Base-by-base conservation (phyloP, 1,284 basidiomycete genomes). In the Neonothopanus nambi region DNA sequence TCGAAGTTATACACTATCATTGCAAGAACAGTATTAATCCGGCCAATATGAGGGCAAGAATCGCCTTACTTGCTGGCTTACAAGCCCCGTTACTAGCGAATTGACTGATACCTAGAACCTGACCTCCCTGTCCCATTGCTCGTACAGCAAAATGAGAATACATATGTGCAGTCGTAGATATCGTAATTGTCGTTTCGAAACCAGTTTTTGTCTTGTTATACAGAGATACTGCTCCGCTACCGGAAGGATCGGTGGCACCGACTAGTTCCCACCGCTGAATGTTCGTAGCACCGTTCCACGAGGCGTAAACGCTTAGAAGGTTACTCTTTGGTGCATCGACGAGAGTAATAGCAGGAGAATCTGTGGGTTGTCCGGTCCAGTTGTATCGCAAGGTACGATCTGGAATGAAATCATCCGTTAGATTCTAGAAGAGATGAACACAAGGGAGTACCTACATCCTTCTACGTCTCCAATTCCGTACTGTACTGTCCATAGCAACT, bases 261-360 rank as follows among this genome's bases (percentile, higher is more conserved):
- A 51, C 23, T 33, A 55, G 43, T 18, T 55, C 54, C 54, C 54
- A 51, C 11, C 39, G 24, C 20, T 21, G 20, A 8, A 47, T 55
- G n/a, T 55, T 41, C 20, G 54, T 55, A 5, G 48, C 48, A 3
- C 54, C 48, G 17, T 55, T 55, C 54, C 54, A 55, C 5, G 54
- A 55, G 15, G 48, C 54, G 37, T 51, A 35, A 3, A 46, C 28
- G 23, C 48, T 55, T 11, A 51, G 17, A 13, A 51, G 38, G 26
- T 33, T 41, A 13, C 42, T 46, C 36, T 33, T 24, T 5, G 23
- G 18, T 15, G 48, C 13, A 18, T 9, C 2, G n/a, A 51, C 43
- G 15, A 55, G 44, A 17, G 39, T 28, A 15, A 51, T 47, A 5
- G 42, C 30, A 12, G 54, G 54, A 1, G 47, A 43, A 12, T 28